Conservation (phyloP, 371 early-diverging fungal species). For the Encephalitozoon intestinalis region DNA sequence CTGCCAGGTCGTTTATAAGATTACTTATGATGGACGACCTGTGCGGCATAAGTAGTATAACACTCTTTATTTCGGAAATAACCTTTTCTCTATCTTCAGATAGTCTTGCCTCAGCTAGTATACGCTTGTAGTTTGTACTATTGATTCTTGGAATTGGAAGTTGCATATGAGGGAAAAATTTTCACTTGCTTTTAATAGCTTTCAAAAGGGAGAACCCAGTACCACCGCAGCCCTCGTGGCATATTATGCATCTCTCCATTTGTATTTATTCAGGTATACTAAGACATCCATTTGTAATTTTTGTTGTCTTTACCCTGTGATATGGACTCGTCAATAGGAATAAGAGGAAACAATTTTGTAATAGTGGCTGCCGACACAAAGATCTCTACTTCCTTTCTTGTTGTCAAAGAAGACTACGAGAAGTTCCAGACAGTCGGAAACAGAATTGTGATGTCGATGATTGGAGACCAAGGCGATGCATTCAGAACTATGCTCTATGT, state of each 20-base stretch:
- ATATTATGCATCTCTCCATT: background rate
- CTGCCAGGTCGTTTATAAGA: background rate
- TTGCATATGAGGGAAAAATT: background rate
- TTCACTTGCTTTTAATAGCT: background rate
- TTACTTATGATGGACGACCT: background rate
- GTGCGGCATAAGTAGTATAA: background rate
- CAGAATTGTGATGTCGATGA: constrained; percentile 30
- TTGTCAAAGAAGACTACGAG: constrained; percentile 40
- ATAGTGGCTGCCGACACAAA: constrained; percentile 21
- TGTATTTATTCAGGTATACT: background rate
- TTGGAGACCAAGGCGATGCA: constrained; percentile 53
- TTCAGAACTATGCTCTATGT: constrained; percentile 30
- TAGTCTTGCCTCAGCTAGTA: background rate
- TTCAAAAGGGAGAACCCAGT: background rate
- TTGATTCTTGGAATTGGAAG: constrained; percentile 2
- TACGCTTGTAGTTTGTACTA: background rate
- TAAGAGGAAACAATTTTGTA: constrained; percentile 36
- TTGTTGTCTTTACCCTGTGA: background rate
- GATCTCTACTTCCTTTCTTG: constrained; percentile 17
- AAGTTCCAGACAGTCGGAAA: constrained; percentile 34
- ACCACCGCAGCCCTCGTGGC: background rate
- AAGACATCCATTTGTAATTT: background rate
- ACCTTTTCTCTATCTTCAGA: background rate
- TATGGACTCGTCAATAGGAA: constrained; percentile 38
- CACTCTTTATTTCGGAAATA: background rate